Conservation (phyloP, 2,329 filamentous ascomycete species). For the Hortaea sp. region DNA sequence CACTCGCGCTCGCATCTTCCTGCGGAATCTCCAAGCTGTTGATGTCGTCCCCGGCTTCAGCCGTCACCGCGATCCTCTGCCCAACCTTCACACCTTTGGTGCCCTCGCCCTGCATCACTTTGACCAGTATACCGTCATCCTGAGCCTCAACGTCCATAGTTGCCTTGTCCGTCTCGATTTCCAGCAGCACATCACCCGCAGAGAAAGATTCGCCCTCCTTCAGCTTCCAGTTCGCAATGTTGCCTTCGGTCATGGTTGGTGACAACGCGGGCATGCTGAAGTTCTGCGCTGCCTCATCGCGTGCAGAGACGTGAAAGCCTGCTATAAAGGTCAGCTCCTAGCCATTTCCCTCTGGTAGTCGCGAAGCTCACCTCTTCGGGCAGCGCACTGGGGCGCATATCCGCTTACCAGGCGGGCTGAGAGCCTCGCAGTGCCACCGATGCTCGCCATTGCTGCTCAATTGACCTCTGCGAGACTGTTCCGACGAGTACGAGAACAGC, state of each 20-base stretch:
- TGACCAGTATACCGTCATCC: conserved; percentile 76
- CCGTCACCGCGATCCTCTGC: conserved; percentile 69
- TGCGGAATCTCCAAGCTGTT: conserved; percentile 62
- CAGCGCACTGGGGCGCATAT: conserved; percentile 14
- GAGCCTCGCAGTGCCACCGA: conserved; percentile 18
- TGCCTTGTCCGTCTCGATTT: conserved; percentile 91
- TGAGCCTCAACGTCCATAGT: conserved; percentile 93
- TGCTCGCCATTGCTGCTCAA: conserved; percentile 18
- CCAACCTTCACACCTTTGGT: conserved; percentile 71
- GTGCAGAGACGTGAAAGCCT: conserved; percentile 19
- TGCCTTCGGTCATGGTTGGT: conserved; percentile 89
- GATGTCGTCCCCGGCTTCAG: conserved; percentile 72
- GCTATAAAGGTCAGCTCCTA: background rate
- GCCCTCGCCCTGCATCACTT: conserved; percentile 66
- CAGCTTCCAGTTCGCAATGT: conserved; percentile 74
- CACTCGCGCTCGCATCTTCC: conserved; percentile 46
- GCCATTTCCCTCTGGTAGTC: background rate
- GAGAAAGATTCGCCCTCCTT: conserved; percentile 78
- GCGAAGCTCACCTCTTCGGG: conserved; percentile 16
- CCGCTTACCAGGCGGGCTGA: conserved; percentile 19
- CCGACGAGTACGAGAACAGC: conserved; percentile 3
- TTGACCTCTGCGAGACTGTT: background rate
- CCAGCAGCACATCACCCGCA: conserved; percentile 76
- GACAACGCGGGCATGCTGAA: conserved; percentile 87
- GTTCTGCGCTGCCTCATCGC: conserved; percentile 61